Evolutionary conservation across 306 rosid genomes (phyloP).

Genomic region (Rubus idaeus): DNA sequence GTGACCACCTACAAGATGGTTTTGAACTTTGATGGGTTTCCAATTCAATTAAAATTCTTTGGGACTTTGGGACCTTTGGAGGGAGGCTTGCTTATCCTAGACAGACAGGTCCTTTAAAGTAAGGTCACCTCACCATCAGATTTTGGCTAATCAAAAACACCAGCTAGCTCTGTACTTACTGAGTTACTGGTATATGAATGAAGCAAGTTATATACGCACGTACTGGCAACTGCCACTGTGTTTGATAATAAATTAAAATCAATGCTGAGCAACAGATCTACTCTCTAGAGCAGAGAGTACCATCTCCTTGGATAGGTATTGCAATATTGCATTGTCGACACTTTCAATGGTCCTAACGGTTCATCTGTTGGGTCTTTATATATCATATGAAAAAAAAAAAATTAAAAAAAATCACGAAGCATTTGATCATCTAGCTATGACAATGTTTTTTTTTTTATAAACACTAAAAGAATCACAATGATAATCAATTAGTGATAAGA

Average conservation of each 20-base stretch:
- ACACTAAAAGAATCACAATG: no score
- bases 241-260: not conserved
- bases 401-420: not conserved
- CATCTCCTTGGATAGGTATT: not conserved
- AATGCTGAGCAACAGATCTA: not conserved
- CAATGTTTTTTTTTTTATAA: no score
- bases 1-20: not conserved
- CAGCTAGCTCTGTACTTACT: not conserved
- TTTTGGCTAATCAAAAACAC: slow-evolving; percentile 1
- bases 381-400: not conserved
- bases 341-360: not conserved
- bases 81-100: not conserved
- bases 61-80: not conserved
- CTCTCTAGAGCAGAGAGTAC: not conserved
- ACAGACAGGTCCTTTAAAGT: not conserved
- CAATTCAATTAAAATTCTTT: not conserved
- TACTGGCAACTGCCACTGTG: slow-evolving; percentile 1
- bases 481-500: no score
- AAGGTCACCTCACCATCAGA: slow-evolving; percentile 21
- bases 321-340: not conserved
- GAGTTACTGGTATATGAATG: not conserved
- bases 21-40: not conserved
- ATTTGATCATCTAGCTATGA: not conserved
- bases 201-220: not conserved
- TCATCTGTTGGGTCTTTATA: not conserved